A percentile compares a stretch with the other conserved stretches of the same genome.
phyloP scores from a whole-genome alignment of 805 yeast species.

The Pichia pseudocactophila region DNA sequence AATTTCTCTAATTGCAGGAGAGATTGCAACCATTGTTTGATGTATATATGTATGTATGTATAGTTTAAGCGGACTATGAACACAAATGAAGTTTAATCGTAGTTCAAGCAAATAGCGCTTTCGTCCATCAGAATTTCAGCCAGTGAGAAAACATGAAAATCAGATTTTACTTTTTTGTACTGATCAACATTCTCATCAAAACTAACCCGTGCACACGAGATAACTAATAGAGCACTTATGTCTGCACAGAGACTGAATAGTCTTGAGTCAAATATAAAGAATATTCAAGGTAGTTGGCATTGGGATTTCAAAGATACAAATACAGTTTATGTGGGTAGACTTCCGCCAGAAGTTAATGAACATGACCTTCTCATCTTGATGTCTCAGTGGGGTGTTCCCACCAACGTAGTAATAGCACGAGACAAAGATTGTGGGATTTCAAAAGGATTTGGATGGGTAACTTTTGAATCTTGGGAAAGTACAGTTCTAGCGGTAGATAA shows the following conservation, averaged over 20 bases:
- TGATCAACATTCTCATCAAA: too few species aligned
- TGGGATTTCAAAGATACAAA: constrained; percentile 70
- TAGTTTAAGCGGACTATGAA: too few species aligned
- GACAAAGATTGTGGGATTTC: constrained; percentile 59
- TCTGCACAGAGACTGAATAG: constrained; percentile 50
- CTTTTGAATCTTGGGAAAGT: constrained; percentile 74
- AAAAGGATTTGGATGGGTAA: constrained; percentile 70
- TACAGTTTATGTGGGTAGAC: constrained; percentile 66
- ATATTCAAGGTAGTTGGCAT: constrained; percentile 78
- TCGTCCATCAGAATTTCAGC: neutral
- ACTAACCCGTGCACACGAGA: too few species aligned
- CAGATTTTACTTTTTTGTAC: too few species aligned
- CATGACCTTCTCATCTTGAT: constrained; percentile 70
- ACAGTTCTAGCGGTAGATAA: constrained; percentile 85
- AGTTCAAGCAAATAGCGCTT: too few species aligned
- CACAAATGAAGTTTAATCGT: too few species aligned
- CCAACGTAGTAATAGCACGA: constrained; percentile 59
- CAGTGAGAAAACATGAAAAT: neutral
- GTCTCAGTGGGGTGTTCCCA: constrained; percentile 85
- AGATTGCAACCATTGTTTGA: constrained; percentile 15
- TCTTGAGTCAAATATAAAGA: constrained; percentile 50
- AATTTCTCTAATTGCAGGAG: constrained; percentile 63
- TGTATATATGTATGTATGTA: neutral
- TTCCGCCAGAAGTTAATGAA: constrained; percentile 59
- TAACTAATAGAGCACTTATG: neutral